Base-by-base conservation (phyloP, 768 basidiomycete genomes). In the Podaxis mareebaensis region DNA sequence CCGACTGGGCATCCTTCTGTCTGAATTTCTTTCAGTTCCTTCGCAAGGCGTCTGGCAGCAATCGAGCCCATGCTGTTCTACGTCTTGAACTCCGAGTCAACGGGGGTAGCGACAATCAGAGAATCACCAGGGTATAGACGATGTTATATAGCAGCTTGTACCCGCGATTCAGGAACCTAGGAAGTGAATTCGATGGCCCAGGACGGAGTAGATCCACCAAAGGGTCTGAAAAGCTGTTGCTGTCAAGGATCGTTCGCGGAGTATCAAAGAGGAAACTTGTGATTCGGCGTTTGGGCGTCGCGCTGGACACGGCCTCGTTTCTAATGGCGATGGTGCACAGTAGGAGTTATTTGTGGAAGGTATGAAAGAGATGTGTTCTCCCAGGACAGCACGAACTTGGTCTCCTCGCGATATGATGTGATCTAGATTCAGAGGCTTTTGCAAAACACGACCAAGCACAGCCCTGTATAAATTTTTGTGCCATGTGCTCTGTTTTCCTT, bases 21-120 rank as follows among this genome's bases (percentile, higher is more conserved):
- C 53, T 84, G 77, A 60, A 92, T 87, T 69, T 92, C 91, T 51
- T 70, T 75, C 46, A 92, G 81, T 73, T 93, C 91, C 74, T 91
- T 93, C 64, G 81, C 79, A 53, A 93, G 78, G 67, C 91, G 82
- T 68, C 87, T 76, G 39, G 84, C 72, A 63, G 87, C 85, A 62
- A 90, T 89, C 30, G 85, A 83, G 55, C 85, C 74, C 88, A 90
- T 90, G 36, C 33, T 30, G 10, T 4, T 38, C 15, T 46, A 46
- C 15, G 38, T 22, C 22, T 11, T 53, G 51, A 53, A 13, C 26
- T 22, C 53, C 13, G n/a, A 17, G 60, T 39, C 20, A 36, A 49
- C 7, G 30, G 30, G 58, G 58, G 30, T 28, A 60, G 30, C 13
- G 63, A 60, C 38, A 44, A 39, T 24, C n/a, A 60, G 49, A 8